phyloP scores from a whole-genome alignment of 2,329 filamentous ascomycete genomes.

The Penicillium decumbens region DNA sequence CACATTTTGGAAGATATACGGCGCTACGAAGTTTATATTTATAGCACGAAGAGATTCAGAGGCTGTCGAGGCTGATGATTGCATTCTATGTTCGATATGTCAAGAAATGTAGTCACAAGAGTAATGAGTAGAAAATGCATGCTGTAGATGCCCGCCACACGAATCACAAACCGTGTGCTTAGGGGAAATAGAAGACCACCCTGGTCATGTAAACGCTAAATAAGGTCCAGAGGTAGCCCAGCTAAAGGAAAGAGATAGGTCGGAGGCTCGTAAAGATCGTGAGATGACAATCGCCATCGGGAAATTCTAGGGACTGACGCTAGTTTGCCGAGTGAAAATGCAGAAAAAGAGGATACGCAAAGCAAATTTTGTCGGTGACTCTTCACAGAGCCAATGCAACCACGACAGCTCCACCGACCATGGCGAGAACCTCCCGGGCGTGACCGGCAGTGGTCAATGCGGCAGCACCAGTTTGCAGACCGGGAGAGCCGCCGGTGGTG shows the following conservation, averaged over 20 bases:
- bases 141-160: background rate
- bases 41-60: background rate
- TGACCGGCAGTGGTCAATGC: constrained; percentile 26
- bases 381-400: constrained; percentile 37
- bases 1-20: constrained; percentile 7
- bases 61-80: background rate
- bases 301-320: constrained; percentile 14
- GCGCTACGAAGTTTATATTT: background rate
- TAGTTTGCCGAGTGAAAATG: constrained; percentile 9
- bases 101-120: background rate
- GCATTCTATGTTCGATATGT: background rate
- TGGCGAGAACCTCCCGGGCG: constrained; percentile 34
- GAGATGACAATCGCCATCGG: constrained; percentile 15
- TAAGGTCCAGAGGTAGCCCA: background rate
- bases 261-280: constrained; percentile 22
- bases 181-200: background rate
- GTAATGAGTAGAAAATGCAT: background rate
- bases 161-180: background rate
- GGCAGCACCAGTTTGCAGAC: constrained; percentile 40
- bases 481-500: constrained; percentile 26
- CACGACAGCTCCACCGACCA: constrained; percentile 40
- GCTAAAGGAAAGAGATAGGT: constrained; percentile 20
- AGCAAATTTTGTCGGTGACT: background rate
- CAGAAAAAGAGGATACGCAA: background rate
- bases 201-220: background rate